Evolutionary conservation across 495 filamentous ascomycete species (phyloP).

Genomic region (Aspergillus nanangensis): DNA sequence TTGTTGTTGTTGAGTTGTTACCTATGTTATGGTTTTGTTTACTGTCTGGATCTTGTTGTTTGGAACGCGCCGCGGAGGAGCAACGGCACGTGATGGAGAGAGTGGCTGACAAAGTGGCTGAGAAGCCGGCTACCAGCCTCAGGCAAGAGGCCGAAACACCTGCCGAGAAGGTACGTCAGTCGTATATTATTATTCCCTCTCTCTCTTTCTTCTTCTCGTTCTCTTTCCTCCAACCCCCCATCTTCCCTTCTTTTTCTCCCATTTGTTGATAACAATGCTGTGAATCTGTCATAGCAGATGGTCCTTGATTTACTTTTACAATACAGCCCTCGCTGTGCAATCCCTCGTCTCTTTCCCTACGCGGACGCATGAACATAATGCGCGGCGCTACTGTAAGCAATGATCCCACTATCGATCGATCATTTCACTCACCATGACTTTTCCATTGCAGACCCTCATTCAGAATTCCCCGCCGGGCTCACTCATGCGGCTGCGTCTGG

Average conservation of each 20-base stretch:
- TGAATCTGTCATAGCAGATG: conserved; percentile 12
- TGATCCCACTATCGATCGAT: neutral
- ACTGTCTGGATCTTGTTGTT: conserved; percentile 32
- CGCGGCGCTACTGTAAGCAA: conserved; percentile 31
- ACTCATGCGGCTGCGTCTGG: conserved; percentile 20
- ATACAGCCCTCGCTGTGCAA: conserved; percentile 23
- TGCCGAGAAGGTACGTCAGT: conserved; percentile 22
- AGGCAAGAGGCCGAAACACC: conserved; percentile 10
- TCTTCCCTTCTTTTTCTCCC: conserved; percentile 1
- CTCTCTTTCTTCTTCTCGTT: neutral
- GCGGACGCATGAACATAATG: conserved; percentile 22
- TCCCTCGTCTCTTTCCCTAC: conserved; percentile 21
- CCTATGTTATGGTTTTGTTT: conserved; percentile 19
- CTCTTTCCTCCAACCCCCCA: neutral
- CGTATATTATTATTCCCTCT: neutral
- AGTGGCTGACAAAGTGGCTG: neutral
- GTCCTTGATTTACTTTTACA: conserved; percentile 13
- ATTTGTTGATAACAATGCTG: conserved; percentile 24
- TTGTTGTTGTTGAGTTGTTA: neutral
- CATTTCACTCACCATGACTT: conserved; percentile 1
- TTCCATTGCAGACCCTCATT: conserved; percentile 16
- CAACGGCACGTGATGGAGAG: conserved; percentile 11
- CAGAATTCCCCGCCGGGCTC: conserved; percentile 19
- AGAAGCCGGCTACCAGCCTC: neutral
- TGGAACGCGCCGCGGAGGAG: conserved; percentile 20